Percentiles rank a stretch among this genome's conserved stretches.
Evolutionary conservation across 805 yeast species (phyloP).

Genomic region (Kuraishia borneana): DNA sequence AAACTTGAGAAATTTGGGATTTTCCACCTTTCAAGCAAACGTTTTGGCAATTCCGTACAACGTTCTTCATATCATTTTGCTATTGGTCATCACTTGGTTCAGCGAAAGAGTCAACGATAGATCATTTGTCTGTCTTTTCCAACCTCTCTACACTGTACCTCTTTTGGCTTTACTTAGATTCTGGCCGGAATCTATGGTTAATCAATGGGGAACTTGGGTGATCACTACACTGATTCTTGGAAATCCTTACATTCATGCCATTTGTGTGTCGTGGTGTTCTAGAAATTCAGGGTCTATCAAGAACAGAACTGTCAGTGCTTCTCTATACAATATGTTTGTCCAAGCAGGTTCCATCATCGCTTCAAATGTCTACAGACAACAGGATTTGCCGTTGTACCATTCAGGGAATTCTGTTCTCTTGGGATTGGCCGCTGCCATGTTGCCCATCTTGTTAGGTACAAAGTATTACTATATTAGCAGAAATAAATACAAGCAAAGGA

Average conservation of each 20-base stretch:
- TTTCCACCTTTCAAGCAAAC: conserved; percentile 38
- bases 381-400: conserved; percentile 49
- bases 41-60: conserved; percentile 40
- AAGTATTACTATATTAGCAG: conserved; percentile 28
- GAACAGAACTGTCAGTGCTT: conserved; percentile 54
- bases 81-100: conserved; percentile 23
- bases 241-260: conserved; percentile 43
- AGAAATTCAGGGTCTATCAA: conserved; percentile 51
- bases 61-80: conserved; percentile 22
- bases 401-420: conserved; percentile 40
- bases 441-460: conserved; percentile 15
- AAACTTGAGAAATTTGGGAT: conserved; percentile 32
- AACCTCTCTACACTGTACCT: conserved; percentile 16
- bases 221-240: conserved; percentile 20
- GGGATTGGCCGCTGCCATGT: conserved; percentile 20
- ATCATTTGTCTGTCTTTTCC: conserved; percentile 9
- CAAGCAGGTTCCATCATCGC: conserved; percentile 47
- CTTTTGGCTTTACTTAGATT: conserved; percentile 14
- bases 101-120: conserved; percentile 23
- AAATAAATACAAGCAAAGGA: conserved; percentile 29
- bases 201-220: conserved; percentile 15
- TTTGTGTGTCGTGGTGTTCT: conserved; percentile 51
- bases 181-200: conserved; percentile 15
- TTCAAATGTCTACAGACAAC: conserved; percentile 42
- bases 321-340: conserved; percentile 52